Evolutionary conservation across 495 filamentous ascomycete genomes (phyloP).

Genomic region (Daldinia childiae): DNA sequence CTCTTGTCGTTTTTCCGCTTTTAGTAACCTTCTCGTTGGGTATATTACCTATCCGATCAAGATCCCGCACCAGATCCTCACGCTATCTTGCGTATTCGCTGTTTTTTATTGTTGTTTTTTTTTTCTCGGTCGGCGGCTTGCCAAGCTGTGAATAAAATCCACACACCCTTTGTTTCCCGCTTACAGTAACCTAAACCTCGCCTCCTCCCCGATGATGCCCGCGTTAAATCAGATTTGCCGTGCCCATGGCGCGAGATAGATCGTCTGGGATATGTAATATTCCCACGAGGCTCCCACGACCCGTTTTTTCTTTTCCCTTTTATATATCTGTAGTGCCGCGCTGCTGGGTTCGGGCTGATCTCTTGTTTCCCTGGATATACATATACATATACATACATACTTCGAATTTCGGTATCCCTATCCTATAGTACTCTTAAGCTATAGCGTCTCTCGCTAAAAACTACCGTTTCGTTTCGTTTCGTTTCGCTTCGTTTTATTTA

Average conservation of each 20-base stretch:
- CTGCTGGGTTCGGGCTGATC: conserved; percentile 3
- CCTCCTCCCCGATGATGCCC: conserved; percentile 3
- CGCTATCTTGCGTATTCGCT: conserved; percentile 20
- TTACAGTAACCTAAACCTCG: neutral
- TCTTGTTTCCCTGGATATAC: conserved; percentile 2
- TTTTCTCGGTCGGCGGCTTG: no score
- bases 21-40: conserved; percentile 38
- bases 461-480: no score
- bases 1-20: conserved; percentile 33
- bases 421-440: neutral
- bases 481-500: neutral
- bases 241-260: conserved; percentile 16
- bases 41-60: neutral
- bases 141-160: neutral
- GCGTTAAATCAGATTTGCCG: no score
- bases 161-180: neutral
- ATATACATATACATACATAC: no score
- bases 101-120: neutral
- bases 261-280: conserved; percentile 17
- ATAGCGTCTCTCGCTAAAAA: conserved; percentile 6
- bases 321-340: conserved; percentile 6
- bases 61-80: conserved; percentile 11
- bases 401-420: neutral
- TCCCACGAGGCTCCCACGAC: conserved; percentile 19
- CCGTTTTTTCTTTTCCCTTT: neutral